Base-by-base conservation (phyloP, 2,329 filamentous ascomycete species). In the Colletotrichum lindemuthianum region DNA sequence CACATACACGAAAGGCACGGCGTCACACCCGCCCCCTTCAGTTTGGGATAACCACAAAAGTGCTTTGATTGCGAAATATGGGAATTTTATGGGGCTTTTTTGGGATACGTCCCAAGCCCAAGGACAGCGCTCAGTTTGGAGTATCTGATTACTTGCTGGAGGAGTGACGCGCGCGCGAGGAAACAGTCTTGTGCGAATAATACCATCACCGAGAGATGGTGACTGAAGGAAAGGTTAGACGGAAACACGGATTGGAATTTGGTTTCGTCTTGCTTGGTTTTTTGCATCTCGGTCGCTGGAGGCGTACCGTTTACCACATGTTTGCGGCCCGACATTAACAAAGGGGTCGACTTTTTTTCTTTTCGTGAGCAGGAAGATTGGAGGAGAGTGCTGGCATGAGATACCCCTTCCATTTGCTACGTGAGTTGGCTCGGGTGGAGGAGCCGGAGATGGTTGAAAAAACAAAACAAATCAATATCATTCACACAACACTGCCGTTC, bases 1-100 rank as follows among this genome's bases (percentile, higher is more conserved):
- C 57, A 47, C 44, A 60, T 39, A 60, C 61, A 24, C 24, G 24
- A 63, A 65, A 66, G 53, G 65, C 52, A 61, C 56, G 48, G 52
- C 56, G 54, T 54, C 39, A 53, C 54, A 58, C 34, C 51, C 48
- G 61, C 41, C 43, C 43, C 63, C 33, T 54, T 61, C 45, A 44
- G 59, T 54, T 59, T 34, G 10, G 63, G 43, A 59, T 54, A 53
- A 52, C 50, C 45, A 51, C 45, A 59, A 64, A 66, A 66, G 44
- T 66, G 61, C 58, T 66, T 67, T 57, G 41, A 48, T 50, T 51
- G 61, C 61, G 58, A 40, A 37, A n/a, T 56, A 47, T 50, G 60
- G 40, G 41, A 49, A 34, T 57, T 55, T 49, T 54, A 40, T 40
- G 51, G n/a, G 9, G 13, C 15, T 16, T 6, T 8, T 36, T 48